Conservation (phyloP, 1,284 basidiomycete genomes). For the Rhodotorula sp. region DNA sequence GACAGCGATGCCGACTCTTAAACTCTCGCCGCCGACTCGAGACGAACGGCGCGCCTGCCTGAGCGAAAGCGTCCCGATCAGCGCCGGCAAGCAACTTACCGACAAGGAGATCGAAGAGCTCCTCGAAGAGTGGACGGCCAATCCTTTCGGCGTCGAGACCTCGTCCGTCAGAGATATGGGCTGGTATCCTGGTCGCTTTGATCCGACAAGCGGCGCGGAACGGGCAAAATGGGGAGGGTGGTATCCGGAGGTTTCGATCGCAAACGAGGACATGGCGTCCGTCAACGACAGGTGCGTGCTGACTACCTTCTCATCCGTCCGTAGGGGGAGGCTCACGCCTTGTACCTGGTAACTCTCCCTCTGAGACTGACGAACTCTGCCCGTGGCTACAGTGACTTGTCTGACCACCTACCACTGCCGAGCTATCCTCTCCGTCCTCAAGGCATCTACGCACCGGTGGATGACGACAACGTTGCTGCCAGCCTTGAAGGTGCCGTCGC, state of each 20-base stretch:
- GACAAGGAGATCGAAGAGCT: conserved; percentile 2
- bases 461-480: too few relatives aligned
- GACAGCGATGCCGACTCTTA: neutral
- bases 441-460: neutral
- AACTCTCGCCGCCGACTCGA: neutral
- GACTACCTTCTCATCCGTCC: too few relatives aligned
- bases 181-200: conserved; percentile 66
- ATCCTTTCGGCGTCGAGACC: conserved; percentile 61
- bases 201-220: conserved; percentile 49
- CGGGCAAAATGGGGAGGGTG: conserved; percentile 1
- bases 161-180: conserved; percentile 64
- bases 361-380: neutral
- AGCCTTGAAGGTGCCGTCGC: too few relatives aligned
- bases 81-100: neutral
- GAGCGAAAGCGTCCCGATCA: neutral
- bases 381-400: neutral
- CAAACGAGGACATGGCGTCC: neutral
- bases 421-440: neutral
- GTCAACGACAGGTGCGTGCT: neutral
- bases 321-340: too few relatives aligned
- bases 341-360: too few relatives aligned
- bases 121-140: conserved; percentile 8
- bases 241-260: neutral
- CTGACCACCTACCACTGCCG: neutral
- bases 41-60: neutral